These are phyloP conservation scores for Bocquillonia castaneifolia DNA, from an alignment of 441 rosid species.

Conservation along the genomic window DNA sequence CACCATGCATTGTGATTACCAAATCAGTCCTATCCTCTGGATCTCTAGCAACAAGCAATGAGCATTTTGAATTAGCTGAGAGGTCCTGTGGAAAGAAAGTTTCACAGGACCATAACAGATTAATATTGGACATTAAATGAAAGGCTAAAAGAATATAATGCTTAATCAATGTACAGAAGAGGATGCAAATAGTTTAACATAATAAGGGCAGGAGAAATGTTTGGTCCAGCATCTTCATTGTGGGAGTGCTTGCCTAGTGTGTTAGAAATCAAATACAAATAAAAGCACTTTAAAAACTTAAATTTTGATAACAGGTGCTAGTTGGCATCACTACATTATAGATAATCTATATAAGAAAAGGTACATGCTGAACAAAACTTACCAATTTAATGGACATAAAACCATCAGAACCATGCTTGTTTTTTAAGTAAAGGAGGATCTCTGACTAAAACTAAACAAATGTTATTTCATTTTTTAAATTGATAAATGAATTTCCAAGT, in stretches of 20 bases:
- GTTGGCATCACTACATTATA: neutral
- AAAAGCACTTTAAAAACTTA: neutral
- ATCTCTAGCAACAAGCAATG: slow-evolving; percentile 73
- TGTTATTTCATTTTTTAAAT: neutral
- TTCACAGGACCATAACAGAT: slow-evolving; percentile 1
- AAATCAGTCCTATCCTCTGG: slow-evolving; percentile 82
- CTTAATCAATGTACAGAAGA: neutral
- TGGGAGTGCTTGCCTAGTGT: too few relatives aligned
- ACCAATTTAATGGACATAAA: neutral
- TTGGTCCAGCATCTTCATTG: neutral
- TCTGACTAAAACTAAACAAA: neutral
- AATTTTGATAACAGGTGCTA: neutral
- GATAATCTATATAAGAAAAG: neutral
- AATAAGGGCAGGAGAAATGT: slow-evolving; percentile 3
- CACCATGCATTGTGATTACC: slow-evolving; percentile 77
- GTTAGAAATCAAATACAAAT: neutral
- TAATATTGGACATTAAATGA: neutral
- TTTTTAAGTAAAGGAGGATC: neutral
- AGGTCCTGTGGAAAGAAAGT: slow-evolving; percentile 50
- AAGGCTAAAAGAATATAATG: neutral
- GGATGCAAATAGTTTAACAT: neutral
- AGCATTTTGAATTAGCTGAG: slow-evolving; percentile 72
- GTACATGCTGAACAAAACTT: neutral
- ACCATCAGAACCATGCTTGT: neutral
- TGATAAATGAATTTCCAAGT: neutral